Evolutionary conservation across 768 basidiomycete genomes (phyloP).

Genomic region (Russula vinacea): DNA sequence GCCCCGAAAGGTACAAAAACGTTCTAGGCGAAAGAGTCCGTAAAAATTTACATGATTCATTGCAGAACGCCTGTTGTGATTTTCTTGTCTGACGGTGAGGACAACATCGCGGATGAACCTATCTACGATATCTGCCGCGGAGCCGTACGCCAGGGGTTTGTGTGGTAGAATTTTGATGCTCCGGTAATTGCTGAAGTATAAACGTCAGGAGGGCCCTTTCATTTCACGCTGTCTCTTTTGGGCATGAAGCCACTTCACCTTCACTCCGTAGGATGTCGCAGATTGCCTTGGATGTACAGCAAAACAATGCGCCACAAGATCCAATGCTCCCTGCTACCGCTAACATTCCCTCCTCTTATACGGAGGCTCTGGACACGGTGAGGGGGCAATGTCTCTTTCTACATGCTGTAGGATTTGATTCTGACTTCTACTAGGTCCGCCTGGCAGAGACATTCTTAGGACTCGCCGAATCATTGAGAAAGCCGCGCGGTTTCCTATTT

Average conservation of each 20-base stretch:
- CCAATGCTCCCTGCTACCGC: constrained; percentile 31
- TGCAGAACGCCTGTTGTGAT: constrained; percentile 50
- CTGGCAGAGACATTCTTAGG: constrained; percentile 58
- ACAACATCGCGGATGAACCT: constrained; percentile 39
- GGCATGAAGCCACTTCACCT: constrained; percentile 36
- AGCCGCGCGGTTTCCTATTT: constrained; percentile 48
- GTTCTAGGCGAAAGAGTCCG: not conserved
- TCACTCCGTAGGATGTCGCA: constrained; percentile 50
- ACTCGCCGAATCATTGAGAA: constrained; percentile 56
- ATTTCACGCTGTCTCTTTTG: constrained; percentile 59
- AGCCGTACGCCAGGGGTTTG: constrained; percentile 47
- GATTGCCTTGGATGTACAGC: constrained; percentile 49
- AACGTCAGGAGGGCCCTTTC: constrained; percentile 50
- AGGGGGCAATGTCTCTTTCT: not conserved
- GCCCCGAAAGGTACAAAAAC: constrained; percentile 45
- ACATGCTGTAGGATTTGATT: not conserved
- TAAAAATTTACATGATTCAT: not conserved
- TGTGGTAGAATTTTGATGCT: not conserved
- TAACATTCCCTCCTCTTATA: constrained; percentile 39
- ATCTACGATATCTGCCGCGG: constrained; percentile 45
- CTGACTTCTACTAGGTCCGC: constrained; percentile 42
- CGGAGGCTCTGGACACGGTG: constrained; percentile 39
- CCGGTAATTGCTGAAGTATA: not conserved
- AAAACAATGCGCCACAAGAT: constrained; percentile 45
- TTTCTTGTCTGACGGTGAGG: constrained; percentile 58